phyloP scores from a whole-genome alignment of 73 alveolate genomes.

The Paramecium octaurelia region DNA sequence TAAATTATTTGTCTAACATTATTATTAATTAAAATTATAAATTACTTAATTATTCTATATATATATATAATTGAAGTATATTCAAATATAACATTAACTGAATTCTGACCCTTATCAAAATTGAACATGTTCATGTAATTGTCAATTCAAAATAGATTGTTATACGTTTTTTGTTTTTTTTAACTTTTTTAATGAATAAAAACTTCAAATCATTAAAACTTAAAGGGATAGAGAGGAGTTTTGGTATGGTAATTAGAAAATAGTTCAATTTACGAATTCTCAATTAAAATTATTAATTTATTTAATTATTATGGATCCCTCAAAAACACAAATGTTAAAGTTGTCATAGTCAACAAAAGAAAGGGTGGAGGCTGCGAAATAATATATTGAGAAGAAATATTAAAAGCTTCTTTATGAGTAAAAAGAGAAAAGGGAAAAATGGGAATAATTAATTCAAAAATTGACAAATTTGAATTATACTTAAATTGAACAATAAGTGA shows the following conservation, averaged over 20 bases:
- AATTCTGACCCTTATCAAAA: no score
- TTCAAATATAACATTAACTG: no score
- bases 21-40: no score
- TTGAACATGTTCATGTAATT: no score
- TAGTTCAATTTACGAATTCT: neutral
- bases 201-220: no score
- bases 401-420: conserved; percentile 13
- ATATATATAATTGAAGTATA: no score
- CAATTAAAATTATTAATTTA: neutral
- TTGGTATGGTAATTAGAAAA: neutral
- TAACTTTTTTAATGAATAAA: no score
- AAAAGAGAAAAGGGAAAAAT: conserved; percentile 41
- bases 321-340: neutral
- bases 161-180: no score
- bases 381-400: conserved; percentile 52
- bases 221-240: no score
- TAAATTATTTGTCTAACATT: no score
- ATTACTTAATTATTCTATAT: no score
- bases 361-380: conserved; percentile 43
- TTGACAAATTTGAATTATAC: conserved; percentile 64
- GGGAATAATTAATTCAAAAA: conserved; percentile 61
- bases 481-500: conserved; percentile 59
- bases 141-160: no score
- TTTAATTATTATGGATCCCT: neutral
- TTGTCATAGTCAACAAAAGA: conserved; percentile 17